These are phyloP conservation scores for Ceratobasidium sp. DNA, from an alignment of 1,284 basidiomycete genomes.

Conservation along the genomic window DNA sequence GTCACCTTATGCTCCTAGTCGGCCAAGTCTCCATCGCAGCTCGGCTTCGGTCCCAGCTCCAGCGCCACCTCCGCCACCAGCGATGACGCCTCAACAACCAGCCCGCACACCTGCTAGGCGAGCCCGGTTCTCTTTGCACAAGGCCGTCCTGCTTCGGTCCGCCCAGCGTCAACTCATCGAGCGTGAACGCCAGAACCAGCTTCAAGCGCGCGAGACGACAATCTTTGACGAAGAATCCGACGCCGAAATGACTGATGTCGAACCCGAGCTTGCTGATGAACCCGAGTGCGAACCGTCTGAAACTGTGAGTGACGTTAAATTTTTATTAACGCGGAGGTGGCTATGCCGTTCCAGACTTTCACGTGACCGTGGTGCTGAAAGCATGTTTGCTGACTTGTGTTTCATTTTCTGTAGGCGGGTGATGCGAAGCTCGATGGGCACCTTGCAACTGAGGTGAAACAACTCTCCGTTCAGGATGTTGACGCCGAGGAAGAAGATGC, in stretches of 20 bases:
- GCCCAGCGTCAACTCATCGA: constrained; percentile 71
- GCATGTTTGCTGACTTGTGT: neutral
- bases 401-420: constrained; percentile 1
- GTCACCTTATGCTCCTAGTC: constrained; percentile 45
- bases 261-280: constrained; percentile 29
- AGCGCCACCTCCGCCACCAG: constrained; percentile 31
- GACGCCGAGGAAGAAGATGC: constrained; percentile 45
- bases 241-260: constrained; percentile 37
- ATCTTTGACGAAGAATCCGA: constrained; percentile 39
- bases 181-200: constrained; percentile 52
- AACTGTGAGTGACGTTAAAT: constrained; percentile 23
- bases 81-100: constrained; percentile 62
- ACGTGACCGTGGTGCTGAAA: neutral
- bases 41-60: constrained; percentile 36
- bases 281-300: constrained; percentile 25
- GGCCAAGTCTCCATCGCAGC: constrained; percentile 51
- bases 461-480: constrained; percentile 29
- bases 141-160: constrained; percentile 76
- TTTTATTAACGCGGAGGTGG: constrained; percentile 7
- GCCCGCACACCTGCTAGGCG: constrained; percentile 55
- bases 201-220: constrained; percentile 28
- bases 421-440: constrained; percentile 28
- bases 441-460: constrained; percentile 26
- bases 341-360: neutral
- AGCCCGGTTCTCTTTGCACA: constrained; percentile 67